Conservation (phyloP, 1,284 basidiomycete genomes). For the Paramarasmius palmivorus region DNA sequence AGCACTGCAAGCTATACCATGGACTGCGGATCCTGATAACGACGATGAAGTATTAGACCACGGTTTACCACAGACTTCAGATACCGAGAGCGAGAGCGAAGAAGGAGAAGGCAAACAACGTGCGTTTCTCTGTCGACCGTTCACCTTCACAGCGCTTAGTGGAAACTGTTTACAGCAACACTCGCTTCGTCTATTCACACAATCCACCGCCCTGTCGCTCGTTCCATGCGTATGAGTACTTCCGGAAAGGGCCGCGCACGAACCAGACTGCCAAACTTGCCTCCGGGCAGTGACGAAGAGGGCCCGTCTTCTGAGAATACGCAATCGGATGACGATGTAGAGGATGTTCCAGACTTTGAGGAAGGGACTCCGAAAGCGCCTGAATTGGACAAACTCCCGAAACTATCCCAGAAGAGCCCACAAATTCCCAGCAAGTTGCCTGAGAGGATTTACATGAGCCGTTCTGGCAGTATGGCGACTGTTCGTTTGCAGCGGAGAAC, state of each 20-base stretch:
- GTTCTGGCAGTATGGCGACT: conserved; percentile 69
- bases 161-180: conserved; percentile 21
- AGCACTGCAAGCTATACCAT: conserved; percentile 79
- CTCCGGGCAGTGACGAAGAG: conserved; percentile 22
- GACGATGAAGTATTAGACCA: conserved; percentile 60
- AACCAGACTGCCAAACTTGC: conserved; percentile 23
- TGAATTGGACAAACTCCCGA: conserved; percentile 3
- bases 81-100: conserved; percentile 50
- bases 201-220: conserved; percentile 79
- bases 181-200: conserved; percentile 83
- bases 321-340: conserved; percentile 7
- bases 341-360: conserved; percentile 4
- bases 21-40: conserved; percentile 66
- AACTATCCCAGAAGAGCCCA: conserved; percentile 6
- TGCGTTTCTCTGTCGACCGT: conserved; percentile 11
- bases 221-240: conserved; percentile 49
- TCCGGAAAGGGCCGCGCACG: conserved; percentile 19
- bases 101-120: conserved; percentile 47
- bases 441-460: conserved; percentile 29
- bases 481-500: conserved; percentile 70
- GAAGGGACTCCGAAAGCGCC: conserved; percentile 7
- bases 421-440: conserved; percentile 4
- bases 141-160: neutral
- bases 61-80: conserved; percentile 32
- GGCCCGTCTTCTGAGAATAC: conserved; percentile 25